phyloP scores from a whole-genome alignment of 2,329 filamentous ascomycete genomes.

The Pseudocercospora pini-densiflorae region DNA sequence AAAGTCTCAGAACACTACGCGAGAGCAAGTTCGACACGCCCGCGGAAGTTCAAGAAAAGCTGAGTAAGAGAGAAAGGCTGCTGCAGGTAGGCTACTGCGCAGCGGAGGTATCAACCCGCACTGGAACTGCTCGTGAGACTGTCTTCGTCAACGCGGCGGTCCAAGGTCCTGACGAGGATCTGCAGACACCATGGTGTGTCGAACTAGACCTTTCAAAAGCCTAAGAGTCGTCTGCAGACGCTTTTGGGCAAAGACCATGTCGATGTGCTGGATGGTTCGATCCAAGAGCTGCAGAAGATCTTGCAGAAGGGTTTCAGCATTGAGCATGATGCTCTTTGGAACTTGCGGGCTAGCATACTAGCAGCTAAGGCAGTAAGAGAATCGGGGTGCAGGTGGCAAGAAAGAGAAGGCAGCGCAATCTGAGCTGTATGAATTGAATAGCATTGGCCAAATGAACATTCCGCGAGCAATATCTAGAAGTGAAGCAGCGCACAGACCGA shows the following conservation, averaged over 20 bases:
- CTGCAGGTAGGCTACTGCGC: constrained; percentile 29
- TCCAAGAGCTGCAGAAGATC: too few species aligned
- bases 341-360: too few species aligned
- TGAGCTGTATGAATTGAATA: not conserved
- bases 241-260: too few species aligned
- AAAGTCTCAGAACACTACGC: constrained; percentile 39
- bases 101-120: constrained; percentile 34
- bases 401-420: not conserved
- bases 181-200: constrained; percentile 60
- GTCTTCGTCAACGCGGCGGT: constrained; percentile 64
- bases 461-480: not conserved
- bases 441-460: not conserved
- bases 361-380: too few species aligned
- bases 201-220: constrained; percentile 50
- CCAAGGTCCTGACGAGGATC: constrained; percentile 48
- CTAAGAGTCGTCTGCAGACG: not conserved
- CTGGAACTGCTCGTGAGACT: constrained; percentile 44
- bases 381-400: not conserved
- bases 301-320: too few species aligned
- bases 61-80: not conserved
- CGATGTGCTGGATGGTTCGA: too few species aligned
- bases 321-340: too few species aligned
- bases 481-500: not conserved
- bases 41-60: constrained; percentile 28
- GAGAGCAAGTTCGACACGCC: constrained; percentile 24